Percentiles rank a stretch among this genome's conserved stretches.
Evolutionary conservation across 2,329 filamentous ascomycete species (phyloP).

Genomic region (Nannizziopsis arthrosporioides): DNA sequence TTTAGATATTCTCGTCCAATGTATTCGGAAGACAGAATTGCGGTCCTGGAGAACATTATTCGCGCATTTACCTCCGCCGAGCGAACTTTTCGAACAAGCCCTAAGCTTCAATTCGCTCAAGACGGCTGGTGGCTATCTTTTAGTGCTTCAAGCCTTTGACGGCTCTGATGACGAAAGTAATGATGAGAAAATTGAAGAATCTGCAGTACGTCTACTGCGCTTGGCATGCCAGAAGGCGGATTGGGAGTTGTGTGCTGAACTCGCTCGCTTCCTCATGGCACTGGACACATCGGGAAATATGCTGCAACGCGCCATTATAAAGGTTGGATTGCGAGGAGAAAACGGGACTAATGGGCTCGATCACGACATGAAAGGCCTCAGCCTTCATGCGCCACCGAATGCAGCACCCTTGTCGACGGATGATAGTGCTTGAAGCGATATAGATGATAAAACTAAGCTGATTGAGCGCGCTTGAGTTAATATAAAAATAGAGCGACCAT

Average conservation of each 20-base stretch:
- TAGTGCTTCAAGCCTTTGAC: constrained; percentile 75
- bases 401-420: neutral
- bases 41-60: constrained; percentile 93
- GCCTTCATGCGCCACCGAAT: neutral
- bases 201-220: constrained; percentile 64
- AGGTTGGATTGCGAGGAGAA: constrained; percentile 23
- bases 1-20: constrained; percentile 90
- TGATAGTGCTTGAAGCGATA: neutral
- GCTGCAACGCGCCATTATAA: constrained; percentile 40
- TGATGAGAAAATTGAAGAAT: constrained; percentile 43
- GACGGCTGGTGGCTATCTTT: constrained; percentile 90
- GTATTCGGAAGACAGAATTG: constrained; percentile 91
- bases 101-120: constrained; percentile 75
- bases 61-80: constrained; percentile 75
- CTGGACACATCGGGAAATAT: constrained; percentile 79
- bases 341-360: neutral
- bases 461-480: too few species aligned
- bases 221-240: constrained; percentile 74
- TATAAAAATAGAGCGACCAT: too few species aligned
- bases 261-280: constrained; percentile 87
- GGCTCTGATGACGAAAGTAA: constrained; percentile 33
- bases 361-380: neutral
- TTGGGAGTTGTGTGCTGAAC: constrained; percentile 91
- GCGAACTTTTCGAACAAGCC: constrained; percentile 87
- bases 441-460: too few species aligned